Conservation (phyloP, 441 rosid species). For the Sinapis alba region DNA sequence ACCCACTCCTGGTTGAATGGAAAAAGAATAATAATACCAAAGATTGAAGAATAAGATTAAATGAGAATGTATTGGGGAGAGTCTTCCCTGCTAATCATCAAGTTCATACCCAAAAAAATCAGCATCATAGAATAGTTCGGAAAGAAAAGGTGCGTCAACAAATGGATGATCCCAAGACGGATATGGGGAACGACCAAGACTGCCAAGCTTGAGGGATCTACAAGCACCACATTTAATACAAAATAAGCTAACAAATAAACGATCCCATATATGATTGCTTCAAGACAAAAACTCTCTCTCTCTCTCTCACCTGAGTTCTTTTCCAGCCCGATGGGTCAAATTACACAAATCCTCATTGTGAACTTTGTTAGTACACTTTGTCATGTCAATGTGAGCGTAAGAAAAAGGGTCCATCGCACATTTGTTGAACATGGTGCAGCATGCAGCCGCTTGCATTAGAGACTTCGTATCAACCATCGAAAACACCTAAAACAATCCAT, state of each 20-base stretch:
- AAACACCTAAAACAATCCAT: constrained; percentile 52
- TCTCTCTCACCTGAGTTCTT: not conserved
- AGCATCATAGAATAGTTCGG: constrained; percentile 50
- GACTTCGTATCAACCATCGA: constrained; percentile 84
- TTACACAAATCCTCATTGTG: not conserved
- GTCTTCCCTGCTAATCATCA: too few relatives aligned
- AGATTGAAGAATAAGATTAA: constrained; percentile 23
- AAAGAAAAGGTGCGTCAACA: constrained; percentile 17
- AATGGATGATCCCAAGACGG: too few relatives aligned
- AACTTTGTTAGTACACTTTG: constrained; percentile 32
- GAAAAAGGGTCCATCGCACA: constrained; percentile 83
- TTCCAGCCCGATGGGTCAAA: not conserved
- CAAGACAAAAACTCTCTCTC: not conserved
- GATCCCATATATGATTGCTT: not conserved
- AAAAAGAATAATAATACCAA: constrained; percentile 24
- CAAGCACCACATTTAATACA: not conserved
- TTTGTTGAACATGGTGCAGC: constrained; percentile 78
- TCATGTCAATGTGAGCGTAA: constrained; percentile 70
- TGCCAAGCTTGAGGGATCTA: constrained; percentile 60
- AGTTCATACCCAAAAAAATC: constrained; percentile 51
- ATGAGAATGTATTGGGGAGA: constrained; percentile 1
- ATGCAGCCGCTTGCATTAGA: constrained; percentile 69
- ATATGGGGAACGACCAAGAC: constrained; percentile 59
- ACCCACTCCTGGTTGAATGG: constrained; percentile 48
- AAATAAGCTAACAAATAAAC: not conserved